Conservation (phyloP, 75 land plant species). For the Sequoia sempervirens region DNA sequence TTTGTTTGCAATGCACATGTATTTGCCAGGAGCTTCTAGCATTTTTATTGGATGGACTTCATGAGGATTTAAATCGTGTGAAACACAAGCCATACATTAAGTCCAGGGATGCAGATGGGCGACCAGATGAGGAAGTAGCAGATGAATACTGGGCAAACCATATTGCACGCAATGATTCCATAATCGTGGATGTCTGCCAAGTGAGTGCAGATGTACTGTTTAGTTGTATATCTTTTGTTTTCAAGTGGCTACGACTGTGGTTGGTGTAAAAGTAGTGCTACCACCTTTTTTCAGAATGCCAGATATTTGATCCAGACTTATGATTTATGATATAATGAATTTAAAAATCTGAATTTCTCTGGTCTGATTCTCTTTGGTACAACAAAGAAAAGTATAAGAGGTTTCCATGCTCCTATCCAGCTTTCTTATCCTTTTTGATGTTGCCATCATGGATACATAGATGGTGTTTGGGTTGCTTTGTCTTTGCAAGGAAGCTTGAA, state of each 20-base stretch:
- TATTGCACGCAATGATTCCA: conserved; percentile 85
- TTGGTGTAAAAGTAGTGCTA: neutral
- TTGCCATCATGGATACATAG: neutral
- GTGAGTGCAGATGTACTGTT: conserved; percentile 28
- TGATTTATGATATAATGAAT: neutral
- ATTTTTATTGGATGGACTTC: conserved; percentile 88
- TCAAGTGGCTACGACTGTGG: neutral
- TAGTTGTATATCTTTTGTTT: neutral
- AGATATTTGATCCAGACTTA: neutral
- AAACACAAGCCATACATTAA: conserved; percentile 77
- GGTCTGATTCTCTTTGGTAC: neutral
- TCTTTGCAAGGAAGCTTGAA: neutral
- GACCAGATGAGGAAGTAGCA: conserved; percentile 88
- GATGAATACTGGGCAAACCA: conserved; percentile 93
- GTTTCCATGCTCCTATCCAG: neutral
- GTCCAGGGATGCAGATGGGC: conserved; percentile 82
- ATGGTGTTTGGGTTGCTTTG: neutral
- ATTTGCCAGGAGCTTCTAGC: conserved; percentile 71
- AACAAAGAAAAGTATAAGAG: neutral
- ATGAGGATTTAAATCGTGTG: conserved; percentile 89
- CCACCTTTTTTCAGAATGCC: neutral
- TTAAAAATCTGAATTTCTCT: neutral
- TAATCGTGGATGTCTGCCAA: conserved; percentile 93
- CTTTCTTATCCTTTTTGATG: neutral
- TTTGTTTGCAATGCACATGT: conserved; percentile 1